Base-by-base conservation (phyloP, 352 stramenopile genomes). In the Albugo candida region DNA sequence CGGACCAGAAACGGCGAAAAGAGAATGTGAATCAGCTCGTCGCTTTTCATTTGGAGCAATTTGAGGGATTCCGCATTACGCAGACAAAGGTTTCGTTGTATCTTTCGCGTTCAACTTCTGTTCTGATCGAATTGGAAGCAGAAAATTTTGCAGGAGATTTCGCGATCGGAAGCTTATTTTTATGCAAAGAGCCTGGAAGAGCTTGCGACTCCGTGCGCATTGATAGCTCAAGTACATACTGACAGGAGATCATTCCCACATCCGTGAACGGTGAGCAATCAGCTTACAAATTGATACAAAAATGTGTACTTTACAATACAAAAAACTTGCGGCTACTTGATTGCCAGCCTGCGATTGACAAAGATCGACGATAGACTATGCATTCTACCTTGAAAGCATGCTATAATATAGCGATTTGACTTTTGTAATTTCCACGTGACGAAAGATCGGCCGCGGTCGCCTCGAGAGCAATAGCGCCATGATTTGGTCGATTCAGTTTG, bases 21-120 rank as follows among this genome's bases (percentile, higher is more conserved):
- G 77, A 91, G 43, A 91, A 91, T 44, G 74, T 83, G 12, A 87
- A 84, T 34, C 38, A 52, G 6, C 56, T 91, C 16, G 64, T 91
- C 13, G 69, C 85, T 5, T 61, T 55, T n/a, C 74, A 91, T 54
- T 70, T 80, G 56, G 61, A 66, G 38, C 67, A 68, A 41, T 91
- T 87, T 48, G 74, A 85, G 14, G 57, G 65, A 19, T 87, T 70
- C 36, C 72, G 77, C 2, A 66, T 75, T 14, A 19, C 59, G n/a
- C 84, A 86, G 50, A 76, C 87, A 58, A 85, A 87, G 69, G 77
- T 83, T 21, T 27, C 44, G 48, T 17, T 17, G 13, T 18, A 8
- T 47, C 14, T 35, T 44, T 24, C 2, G 1, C 4, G 13, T 13
- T 47, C 13, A 36, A 16, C 1, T 2, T 19, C 2, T 10, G 16